phyloP scores from a whole-genome alignment of 352 stramenopile species.

The Blastocystis sp. region DNA sequence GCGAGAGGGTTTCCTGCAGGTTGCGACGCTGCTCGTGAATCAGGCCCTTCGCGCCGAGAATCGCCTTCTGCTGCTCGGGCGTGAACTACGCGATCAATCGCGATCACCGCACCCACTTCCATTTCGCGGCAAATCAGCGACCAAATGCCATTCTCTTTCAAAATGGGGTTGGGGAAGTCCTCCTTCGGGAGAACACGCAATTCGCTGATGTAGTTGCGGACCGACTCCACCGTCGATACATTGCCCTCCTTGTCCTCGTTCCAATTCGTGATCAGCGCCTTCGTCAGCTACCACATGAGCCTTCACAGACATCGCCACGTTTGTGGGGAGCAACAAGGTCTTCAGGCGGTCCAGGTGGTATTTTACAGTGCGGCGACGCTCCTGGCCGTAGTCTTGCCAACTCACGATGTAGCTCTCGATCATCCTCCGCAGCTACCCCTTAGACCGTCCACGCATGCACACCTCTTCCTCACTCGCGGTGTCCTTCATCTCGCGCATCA shows the following conservation, averaged over 20 bases:
- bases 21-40: slow-evolving; percentile 67
- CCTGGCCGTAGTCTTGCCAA: slow-evolving; percentile 71
- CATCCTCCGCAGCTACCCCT: slow-evolving; percentile 55
- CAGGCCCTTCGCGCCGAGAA: slow-evolving; percentile 64
- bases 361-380: slow-evolving; percentile 71
- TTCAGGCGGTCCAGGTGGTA: slow-evolving; percentile 72
- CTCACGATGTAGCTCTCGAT: slow-evolving; percentile 71
- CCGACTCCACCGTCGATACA: slow-evolving; percentile 30
- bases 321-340: slow-evolving; percentile 69
- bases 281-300: slow-evolving; percentile 68
- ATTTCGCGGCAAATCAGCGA: slow-evolving; percentile 67
- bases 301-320: slow-evolving; percentile 58
- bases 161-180: slow-evolving; percentile 5
- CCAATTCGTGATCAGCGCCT: slow-evolving; percentile 71
- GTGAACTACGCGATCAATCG: slow-evolving; percentile 43
- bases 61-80: slow-evolving; percentile 55
- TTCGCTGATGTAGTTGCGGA: slow-evolving; percentile 50
- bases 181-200: slow-evolving; percentile 19
- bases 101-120: background rate
- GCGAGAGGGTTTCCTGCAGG: slow-evolving; percentile 60
- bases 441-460: background rate
- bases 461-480: slow-evolving; percentile 71
- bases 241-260: slow-evolving; percentile 66
- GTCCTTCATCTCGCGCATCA: slow-evolving; percentile 71
- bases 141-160: slow-evolving; percentile 56